Base-by-base conservation (phyloP, 192 early-diverging fungal species). In the Cetraspora pellucida region DNA sequence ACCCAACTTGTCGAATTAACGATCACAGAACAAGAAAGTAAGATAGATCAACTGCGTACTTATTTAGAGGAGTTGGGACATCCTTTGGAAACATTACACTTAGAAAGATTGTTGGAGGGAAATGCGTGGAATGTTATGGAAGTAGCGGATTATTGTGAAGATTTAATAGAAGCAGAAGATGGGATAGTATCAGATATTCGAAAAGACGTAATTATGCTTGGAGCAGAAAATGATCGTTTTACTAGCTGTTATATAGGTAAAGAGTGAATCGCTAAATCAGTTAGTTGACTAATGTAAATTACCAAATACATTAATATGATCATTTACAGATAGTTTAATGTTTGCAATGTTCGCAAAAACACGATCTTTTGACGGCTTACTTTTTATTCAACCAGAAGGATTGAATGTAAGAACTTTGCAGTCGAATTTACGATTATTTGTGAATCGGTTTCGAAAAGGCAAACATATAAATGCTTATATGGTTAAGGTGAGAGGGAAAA, bases 211-310 rank as follows among this genome's bases (percentile, higher is more conserved):
- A 49, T 27, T 10, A 72, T 89, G 61, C 52, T 81, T 17, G 91
- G 91, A 3, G 83, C 84, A 10, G 90, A 87, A 54, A 93, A 93
- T 72, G 87, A 90, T 23, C 78, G 81, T 21, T 80, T 81, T 30
- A 91, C 89, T 13, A 85, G 85, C 19, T 93, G 91, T 77, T 93
- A 93, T 72, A 90, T 93, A 55, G 86, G 84, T 85, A 82, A 63
- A 50, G 0, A n/a, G n/a, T 14, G 52, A 47, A n/a, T 14, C 2
- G 10, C n/a, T 47, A 49, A 6, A 68, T 43, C 9, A 28, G 23
- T 27, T 70, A 3, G 28, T 72, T 46, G 19, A 76, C 45, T 27
- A 14, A 50, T 58, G 47, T 57, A 3, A 76, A 47, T 44, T 25
- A 13, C 17, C 9, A 28, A 17, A 45, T 27, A 14, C 8, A 25